A percentile compares a stretch with the other conserved stretches of the same genome.
phyloP scores from a whole-genome alignment of 2,329 filamentous ascomycete genomes.

The Lojkania enalia region DNA sequence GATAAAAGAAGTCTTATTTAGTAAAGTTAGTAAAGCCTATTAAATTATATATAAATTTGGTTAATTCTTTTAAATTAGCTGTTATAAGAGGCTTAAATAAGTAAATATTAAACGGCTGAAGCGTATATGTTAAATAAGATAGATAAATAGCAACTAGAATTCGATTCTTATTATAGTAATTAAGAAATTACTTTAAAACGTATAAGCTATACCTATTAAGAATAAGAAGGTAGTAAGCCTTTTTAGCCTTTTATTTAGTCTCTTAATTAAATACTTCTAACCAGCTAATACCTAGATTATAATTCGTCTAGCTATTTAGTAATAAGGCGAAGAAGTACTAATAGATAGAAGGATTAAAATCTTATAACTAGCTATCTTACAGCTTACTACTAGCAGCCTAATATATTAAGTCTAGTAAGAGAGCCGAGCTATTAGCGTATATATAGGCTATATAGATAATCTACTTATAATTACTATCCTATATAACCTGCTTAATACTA shows the following conservation, averaged over 20 bases:
- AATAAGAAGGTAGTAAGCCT: conserved; percentile 5
- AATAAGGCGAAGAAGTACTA: conserved; percentile 11
- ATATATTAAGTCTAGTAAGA: conserved; percentile 22
- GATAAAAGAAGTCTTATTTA: no score
- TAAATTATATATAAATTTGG: no score
- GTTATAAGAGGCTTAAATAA: conserved; percentile 6
- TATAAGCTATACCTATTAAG: conserved; percentile 9
- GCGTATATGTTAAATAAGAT: conserved; percentile 8
- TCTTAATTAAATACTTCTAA: conserved; percentile 13
- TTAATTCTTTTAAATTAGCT: conserved; percentile 1
- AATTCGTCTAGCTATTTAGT: conserved; percentile 9
- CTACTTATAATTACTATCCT: conserved; percentile 24
- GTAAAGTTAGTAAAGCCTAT: no score
- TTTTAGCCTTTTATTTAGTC: conserved; percentile 9
- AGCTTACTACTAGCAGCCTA: conserved; percentile 16
- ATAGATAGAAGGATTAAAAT: conserved; percentile 9
- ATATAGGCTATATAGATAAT: conserved; percentile 24
- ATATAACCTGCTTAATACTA: conserved; percentile 11
- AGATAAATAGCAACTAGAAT: conserved; percentile 7
- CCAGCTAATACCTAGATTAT: conserved; percentile 7
- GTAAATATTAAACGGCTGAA: conserved; percentile 6
- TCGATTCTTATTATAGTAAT: conserved; percentile 7
- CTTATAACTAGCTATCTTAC: conserved; percentile 17
- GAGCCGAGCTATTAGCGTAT: conserved; percentile 13
- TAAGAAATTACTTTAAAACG: conserved; percentile 8